These are phyloP conservation scores for Melaleuca alternifolia DNA, from an alignment of 345 rosid genomes.

Conservation along the genomic window DNA sequence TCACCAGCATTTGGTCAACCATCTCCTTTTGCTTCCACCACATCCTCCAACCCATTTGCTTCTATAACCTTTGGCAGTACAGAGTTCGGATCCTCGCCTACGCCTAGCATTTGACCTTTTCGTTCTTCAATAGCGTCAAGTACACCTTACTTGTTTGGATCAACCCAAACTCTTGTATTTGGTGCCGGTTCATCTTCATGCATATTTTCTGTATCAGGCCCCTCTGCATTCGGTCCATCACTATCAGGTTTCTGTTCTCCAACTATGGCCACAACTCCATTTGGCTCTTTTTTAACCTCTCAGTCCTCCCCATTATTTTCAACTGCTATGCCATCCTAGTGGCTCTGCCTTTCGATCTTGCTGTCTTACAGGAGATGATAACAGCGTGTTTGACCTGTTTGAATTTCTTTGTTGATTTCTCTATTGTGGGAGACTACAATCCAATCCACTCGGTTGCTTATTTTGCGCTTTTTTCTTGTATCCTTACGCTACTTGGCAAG, in stretches of 20 bases:
- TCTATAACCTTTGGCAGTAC: constrained; percentile 26
- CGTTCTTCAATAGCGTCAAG: constrained; percentile 26
- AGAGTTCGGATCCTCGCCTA: constrained; percentile 24
- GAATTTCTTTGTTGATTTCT: no score
- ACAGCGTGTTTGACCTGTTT: no score
- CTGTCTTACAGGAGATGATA: no score
- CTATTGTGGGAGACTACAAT: no score
- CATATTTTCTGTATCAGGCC: constrained; percentile 32
- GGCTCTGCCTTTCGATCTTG: constrained; percentile 50
- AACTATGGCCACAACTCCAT: constrained; percentile 27
- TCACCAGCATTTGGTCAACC: constrained; percentile 34
- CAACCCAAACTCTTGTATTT: constrained; percentile 33
- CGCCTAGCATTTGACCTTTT: constrained; percentile 22
- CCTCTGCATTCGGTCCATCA: constrained; percentile 45
- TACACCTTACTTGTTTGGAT: constrained; percentile 27
- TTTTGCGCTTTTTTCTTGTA: no score
- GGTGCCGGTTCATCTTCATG: constrained; percentile 26
- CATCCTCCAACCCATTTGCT: constrained; percentile 38
- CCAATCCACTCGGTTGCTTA: no score
- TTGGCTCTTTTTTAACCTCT: constrained; percentile 33
- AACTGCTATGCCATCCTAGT: constrained; percentile 28
- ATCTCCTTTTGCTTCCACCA: constrained; percentile 37
- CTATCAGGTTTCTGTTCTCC: constrained; percentile 43
- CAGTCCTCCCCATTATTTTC: constrained; percentile 51
- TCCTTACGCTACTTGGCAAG: no score